Evolutionary conservation across 495 filamentous ascomycete genomes (phyloP).

Genomic region (Parathielavia hyrcaniae): DNA sequence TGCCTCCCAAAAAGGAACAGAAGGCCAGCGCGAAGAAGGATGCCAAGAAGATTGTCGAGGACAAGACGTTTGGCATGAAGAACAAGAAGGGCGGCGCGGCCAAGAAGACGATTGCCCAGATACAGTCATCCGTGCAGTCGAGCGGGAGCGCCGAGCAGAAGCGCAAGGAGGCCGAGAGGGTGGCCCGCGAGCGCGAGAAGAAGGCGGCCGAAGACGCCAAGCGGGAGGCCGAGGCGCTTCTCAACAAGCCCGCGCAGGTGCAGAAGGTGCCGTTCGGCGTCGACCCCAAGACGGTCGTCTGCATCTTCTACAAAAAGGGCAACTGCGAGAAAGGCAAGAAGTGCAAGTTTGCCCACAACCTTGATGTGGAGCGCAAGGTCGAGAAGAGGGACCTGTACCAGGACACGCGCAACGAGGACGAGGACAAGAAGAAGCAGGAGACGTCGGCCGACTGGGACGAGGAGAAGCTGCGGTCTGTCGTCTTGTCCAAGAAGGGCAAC

Average conservation of each 20-base stretch:
- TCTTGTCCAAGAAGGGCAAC: slow-evolving; percentile 94
- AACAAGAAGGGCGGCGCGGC: slow-evolving; percentile 95
- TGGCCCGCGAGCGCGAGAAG: slow-evolving; percentile 74
- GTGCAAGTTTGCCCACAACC: slow-evolving; percentile 96
- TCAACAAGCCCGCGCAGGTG: slow-evolving; percentile 90
- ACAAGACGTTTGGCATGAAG: slow-evolving; percentile 99
- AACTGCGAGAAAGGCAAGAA: slow-evolving; percentile 95
- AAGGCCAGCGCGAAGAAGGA: slow-evolving; percentile 48
- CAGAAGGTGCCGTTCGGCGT: slow-evolving; percentile 98
- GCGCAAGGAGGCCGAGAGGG: slow-evolving; percentile 82
- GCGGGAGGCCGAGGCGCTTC: slow-evolving; percentile 66
- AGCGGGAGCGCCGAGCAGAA: slow-evolving; percentile 80
- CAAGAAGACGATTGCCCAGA: slow-evolving; percentile 79
- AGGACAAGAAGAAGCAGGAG: slow-evolving; percentile 81
- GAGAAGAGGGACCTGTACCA: slow-evolving; percentile 90
- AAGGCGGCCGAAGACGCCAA: slow-evolving; percentile 73
- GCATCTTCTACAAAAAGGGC: slow-evolving; percentile 92
- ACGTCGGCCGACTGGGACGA: slow-evolving; percentile 96
- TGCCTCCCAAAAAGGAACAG: slow-evolving; percentile 85
- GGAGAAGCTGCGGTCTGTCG: slow-evolving; percentile 84
- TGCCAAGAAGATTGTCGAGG: slow-evolving; percentile 64
- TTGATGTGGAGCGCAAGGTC: slow-evolving; percentile 79
- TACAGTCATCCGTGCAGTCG: slow-evolving; percentile 62
- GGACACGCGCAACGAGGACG: slow-evolving; percentile 69
- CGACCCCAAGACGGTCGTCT: slow-evolving; percentile 97